Base-by-base conservation (phyloP, 2,329 filamentous ascomycete genomes). In the Colletotrichum filicis region DNA sequence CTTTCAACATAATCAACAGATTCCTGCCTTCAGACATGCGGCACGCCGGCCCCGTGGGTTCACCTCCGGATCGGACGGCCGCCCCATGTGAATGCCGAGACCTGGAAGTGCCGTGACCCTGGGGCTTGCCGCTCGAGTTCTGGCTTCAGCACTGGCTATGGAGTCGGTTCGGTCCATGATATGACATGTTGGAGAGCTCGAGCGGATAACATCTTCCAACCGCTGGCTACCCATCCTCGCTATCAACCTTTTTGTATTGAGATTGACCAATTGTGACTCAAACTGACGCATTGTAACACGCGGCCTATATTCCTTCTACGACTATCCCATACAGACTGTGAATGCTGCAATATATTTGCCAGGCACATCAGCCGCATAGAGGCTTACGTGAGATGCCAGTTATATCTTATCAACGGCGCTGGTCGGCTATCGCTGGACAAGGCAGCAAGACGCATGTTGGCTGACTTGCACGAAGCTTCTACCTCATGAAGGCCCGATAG, bases 381-480 rank as follows among this genome's bases (percentile, higher is more conserved):
- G 35, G 58, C 69, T 71, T 68, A 63, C 7, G 65, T 71, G 69
- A 71, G 69, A 58, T n/a, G 2, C 5, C 28, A 16, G 8, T 19
- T 11, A n/a, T 24, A 37, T 53, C 3, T 19, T 16, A 37, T n/a
- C 19, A 37, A 24, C 5, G 3, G 2, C 9, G 16, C 24, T 8
- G 24, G n/a, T 42, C n/a, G 11, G 22, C 52, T 65, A 52, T 35
- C 19, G 14, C 35, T 26, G 28, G 2, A 63, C n/a, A 16, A 37
- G 12, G 14, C 30, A 16, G 60, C 12, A 55, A 35, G 3, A 53
- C 24, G 19, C 46, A n/a, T 32, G 11, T 46, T 19, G 42, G 46
- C 60, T 53, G 42, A 35, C 22, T 1, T 35, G 12, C 12, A 49
- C 42, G 8, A 26, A 16, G 5, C 11, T 16, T n/a, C 35, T 9